Conservation (phyloP, 148 eudicot genomes). For the Persicaria maculosa region DNA sequence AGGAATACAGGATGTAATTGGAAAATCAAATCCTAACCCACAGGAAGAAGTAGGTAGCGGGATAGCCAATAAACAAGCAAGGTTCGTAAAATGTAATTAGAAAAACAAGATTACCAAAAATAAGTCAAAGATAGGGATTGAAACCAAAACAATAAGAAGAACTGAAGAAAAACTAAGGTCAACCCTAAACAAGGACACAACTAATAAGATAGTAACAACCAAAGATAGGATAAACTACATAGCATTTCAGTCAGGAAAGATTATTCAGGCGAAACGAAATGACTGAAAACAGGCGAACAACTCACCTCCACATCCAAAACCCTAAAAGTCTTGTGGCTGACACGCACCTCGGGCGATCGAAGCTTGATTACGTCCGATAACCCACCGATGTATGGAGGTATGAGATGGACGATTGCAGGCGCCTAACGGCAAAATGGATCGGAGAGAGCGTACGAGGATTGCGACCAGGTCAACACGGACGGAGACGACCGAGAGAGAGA, state of each 20-base stretch:
- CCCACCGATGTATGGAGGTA: not conserved
- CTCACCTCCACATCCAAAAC: not conserved
- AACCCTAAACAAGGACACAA: not conserved
- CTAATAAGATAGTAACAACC: not conserved
- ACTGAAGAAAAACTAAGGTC: not conserved
- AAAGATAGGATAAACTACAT: not conserved
- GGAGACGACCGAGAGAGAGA: not conserved
- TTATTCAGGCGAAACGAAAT: not conserved
- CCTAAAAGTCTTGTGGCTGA: not conserved
- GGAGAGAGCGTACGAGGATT: not conserved
- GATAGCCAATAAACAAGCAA: no score
- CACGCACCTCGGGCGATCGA: conserved; percentile 2
- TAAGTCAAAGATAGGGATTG: not conserved
- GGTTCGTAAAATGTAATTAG: no score
- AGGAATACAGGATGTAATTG: not conserved
- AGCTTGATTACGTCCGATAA: not conserved
- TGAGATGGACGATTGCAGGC: not conserved
- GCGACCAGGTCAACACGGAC: not conserved
- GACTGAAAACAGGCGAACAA: not conserved
- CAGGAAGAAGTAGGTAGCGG: no score
- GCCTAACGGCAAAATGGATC: not conserved
- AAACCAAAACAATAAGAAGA: not conserved
- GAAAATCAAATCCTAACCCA: not conserved
- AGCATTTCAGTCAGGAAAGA: not conserved
- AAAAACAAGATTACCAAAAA: not conserved